Conservation (phyloP, 345 rosid species). For the Psidium friedrichsthalianum region DNA sequence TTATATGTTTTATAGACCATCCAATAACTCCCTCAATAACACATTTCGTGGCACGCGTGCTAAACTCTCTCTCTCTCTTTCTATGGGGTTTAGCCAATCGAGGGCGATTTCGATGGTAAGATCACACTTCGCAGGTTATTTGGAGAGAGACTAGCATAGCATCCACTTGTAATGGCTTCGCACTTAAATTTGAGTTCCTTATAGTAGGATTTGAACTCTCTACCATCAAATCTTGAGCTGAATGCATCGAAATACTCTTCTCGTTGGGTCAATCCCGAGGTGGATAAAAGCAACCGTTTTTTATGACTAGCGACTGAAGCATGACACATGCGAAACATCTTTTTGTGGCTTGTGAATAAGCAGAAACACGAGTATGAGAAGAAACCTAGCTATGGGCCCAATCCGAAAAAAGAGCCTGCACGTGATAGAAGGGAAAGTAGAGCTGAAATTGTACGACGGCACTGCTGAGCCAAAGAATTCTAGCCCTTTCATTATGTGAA, state of each 20-base stretch:
- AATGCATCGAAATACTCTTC: neutral
- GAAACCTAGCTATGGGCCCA: neutral
- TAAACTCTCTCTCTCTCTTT: neutral
- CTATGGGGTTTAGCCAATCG: neutral
- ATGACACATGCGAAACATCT: neutral
- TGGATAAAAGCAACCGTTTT: neutral
- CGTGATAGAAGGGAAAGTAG: too few species aligned
- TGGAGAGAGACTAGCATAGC: neutral
- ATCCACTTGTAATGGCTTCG: neutral
- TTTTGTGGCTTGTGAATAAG: neutral
- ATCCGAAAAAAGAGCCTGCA: too few species aligned
- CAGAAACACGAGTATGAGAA: neutral
- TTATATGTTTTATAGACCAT: neutral
- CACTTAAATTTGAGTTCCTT: neutral
- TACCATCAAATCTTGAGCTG: neutral
- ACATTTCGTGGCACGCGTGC: neutral
- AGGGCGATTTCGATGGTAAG: fast-evolving
- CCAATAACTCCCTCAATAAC: neutral
- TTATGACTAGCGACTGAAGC: neutral
- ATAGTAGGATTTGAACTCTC: neutral
- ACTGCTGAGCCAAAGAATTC: too few species aligned
- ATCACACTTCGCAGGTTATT: neutral
- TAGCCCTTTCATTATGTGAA: too few species aligned
- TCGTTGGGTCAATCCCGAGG: neutral
- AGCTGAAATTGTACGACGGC: too few species aligned